Evolutionary conservation across 495 filamentous ascomycete genomes (phyloP), one percentile per base, ranked within the genome.

Genomic region (Penicillium paradoxum): DNA sequence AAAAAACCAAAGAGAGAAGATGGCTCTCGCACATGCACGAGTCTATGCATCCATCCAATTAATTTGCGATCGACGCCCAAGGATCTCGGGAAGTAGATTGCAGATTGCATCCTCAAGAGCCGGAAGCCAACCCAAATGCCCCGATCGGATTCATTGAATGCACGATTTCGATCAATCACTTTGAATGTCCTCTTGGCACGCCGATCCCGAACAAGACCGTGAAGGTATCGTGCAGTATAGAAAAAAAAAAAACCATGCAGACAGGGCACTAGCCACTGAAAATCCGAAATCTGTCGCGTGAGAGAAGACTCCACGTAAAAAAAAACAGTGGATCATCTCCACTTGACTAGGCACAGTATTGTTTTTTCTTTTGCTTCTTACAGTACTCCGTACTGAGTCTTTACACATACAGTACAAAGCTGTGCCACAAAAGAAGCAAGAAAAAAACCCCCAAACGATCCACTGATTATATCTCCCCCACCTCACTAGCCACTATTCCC

Each of bases 21-120:
- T n/a, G n/a, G n/a, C n/a, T 44, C 41, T 5, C 11, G 24, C 15
- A 44, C 24, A 17, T 25, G 41, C 25, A 30, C 9, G 3, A 15
- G 21, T 24, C 17, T 11, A 18, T 43, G 24, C 40, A 43, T 43
- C 24, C 19, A 39, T 6, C 21, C 14, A n/a, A 36, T 3, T 15
- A 15, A 36, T 36, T 15, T 2, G 10, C 33, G 24, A 44, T 44
- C 41, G 41, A 29, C 41, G 27, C 1, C 22, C 39, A 39, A 24
- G 41, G 15, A 44, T 29, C 32, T 33, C 53, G 53, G 53, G 53
- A 51, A 45, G 25, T 11, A 56, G 46, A 56, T 45, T 38, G 7
- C 34, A 37, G 34, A 45, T 45, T 45, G 25, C 19, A 29, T n/a
- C n/a, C n/a, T n/a, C n/a, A n/a, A n/a, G n/a, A n/a, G 18, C 14